Percentiles rank a stretch among this genome's conserved stretches.
Evolutionary conservation across 371 early-diverging fungal genomes (phyloP).

Genomic region (Syncephalastrum monosporum): DNA sequence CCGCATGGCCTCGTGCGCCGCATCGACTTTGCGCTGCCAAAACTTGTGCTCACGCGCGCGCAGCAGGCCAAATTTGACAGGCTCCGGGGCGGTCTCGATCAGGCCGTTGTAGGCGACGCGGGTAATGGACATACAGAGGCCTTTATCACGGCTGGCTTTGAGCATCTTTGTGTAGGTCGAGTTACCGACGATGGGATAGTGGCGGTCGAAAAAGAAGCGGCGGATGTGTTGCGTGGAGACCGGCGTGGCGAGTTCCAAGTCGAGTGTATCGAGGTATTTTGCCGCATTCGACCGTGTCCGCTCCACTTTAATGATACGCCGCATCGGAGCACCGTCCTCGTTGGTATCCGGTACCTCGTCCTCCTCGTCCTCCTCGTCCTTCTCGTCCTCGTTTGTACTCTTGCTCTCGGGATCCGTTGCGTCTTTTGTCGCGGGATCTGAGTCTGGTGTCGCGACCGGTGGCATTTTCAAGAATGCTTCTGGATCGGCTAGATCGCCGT

Average conservation of each 20-base stretch:
- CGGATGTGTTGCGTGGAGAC: conserved; percentile 36
- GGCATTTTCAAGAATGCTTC: conserved; percentile 8
- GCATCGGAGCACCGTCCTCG: background rate
- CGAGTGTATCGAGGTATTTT: conserved; percentile 40
- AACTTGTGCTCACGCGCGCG: conserved; percentile 62
- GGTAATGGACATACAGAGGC: conserved; percentile 53
- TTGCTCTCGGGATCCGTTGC: background rate
- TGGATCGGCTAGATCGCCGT: conserved; percentile 29
- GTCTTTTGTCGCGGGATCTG: background rate
- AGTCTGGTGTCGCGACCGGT: background rate
- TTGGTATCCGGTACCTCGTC: conserved; percentile 1
- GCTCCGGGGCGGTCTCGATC: conserved; percentile 47
- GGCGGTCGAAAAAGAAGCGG: conserved; percentile 34
- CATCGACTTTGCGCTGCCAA: conserved; percentile 42
- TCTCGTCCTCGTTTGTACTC: conserved; percentile 11
- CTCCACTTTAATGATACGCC: conserved; percentile 18
- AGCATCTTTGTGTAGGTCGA: conserved; percentile 55
- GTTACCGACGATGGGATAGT: conserved; percentile 65
- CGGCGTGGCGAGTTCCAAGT: conserved; percentile 36
- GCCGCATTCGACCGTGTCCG: conserved; percentile 51
- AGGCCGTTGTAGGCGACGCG: conserved; percentile 30
- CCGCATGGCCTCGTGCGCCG: conserved; percentile 47
- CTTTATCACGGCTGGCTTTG: conserved; percentile 64
- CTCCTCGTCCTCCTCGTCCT: conserved; percentile 19
- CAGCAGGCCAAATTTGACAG: conserved; percentile 50